These are phyloP conservation scores for Neoboletus subvelutipes DNA, from an alignment of 768 basidiomycete species.

Conservation along the genomic window DNA sequence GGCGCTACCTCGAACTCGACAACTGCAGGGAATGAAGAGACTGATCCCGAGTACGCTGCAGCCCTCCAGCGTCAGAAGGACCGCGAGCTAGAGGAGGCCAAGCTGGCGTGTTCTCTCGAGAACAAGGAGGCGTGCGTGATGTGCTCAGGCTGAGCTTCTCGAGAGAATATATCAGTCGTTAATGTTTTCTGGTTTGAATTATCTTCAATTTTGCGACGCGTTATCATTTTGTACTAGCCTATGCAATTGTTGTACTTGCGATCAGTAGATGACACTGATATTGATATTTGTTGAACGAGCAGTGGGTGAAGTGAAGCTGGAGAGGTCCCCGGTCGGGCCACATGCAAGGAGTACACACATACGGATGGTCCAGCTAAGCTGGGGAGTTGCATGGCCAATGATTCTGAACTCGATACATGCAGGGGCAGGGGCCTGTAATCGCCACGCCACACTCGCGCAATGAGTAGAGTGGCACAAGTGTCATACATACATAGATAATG, in stretches of 20 bases:
- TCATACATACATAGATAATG: slow-evolving; percentile 5
- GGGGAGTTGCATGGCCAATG: neutral
- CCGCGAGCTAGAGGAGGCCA: slow-evolving; percentile 77
- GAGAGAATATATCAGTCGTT: neutral
- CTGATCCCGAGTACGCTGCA: slow-evolving; percentile 74
- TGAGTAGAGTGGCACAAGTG: neutral
- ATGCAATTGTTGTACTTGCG: slow-evolving; percentile 21
- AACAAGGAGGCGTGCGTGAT: slow-evolving; percentile 94
- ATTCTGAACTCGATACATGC: neutral
- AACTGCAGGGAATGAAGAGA: slow-evolving; percentile 38
- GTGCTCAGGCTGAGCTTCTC: slow-evolving; percentile 68
- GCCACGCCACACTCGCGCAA: neutral
- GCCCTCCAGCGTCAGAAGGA: slow-evolving; percentile 69
- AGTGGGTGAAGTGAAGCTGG: neutral
- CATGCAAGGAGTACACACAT: no score
- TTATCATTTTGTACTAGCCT: slow-evolving; percentile 12
- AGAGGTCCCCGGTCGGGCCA: neutral
- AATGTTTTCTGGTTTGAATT: slow-evolving; percentile 2
- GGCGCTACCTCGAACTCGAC: slow-evolving; percentile 11
- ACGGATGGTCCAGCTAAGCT: neutral
- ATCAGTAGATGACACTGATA: slow-evolving; percentile 3
- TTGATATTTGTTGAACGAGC: neutral
- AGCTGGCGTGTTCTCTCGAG: slow-evolving; percentile 81
- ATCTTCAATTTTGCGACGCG: neutral
- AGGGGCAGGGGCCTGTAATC: neutral